Evolutionary conservation across 2,329 filamentous ascomycete species (phyloP), one percentile per base, ranked within the genome.

Genomic region (Phialocephala subalpina): DNA sequence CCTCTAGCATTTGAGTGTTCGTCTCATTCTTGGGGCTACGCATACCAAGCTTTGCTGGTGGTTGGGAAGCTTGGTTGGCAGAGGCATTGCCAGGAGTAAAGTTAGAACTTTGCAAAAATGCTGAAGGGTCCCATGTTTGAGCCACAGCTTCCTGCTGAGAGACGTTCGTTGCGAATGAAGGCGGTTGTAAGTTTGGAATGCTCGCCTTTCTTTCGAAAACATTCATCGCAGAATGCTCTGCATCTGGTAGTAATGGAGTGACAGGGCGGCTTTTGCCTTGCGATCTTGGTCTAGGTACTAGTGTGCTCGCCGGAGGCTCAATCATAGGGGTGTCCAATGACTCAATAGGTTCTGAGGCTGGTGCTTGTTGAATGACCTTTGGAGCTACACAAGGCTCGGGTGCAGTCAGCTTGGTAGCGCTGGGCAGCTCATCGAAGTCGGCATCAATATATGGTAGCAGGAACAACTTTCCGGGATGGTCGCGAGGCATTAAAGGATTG

Each of bases 361-460:
- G 29, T 49, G 63, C 52, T 60, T 64, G 49, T 8, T 66, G 56
- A 20, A 62, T 56, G 22, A 67, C 47, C 33, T 67, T 38, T 7
- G 69, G 67, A 18, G 66, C 57, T 18, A 66, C 49, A 57, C 72
- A 73, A 29, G 58, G 16, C 38, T 72, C 67, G 20, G 40, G 16
- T 2, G 18, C 16, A 40, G 18, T 12, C 11, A 61, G 2, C 42
- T 65, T 64, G 16, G 38, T 64, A 12, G n/a, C 18, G 8, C 59
- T 52, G 8, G 69, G 55, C 5, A 68, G 16, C 40, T 62, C 64
- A 38, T 68, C 67, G 58, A 71, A 68, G 2, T 58, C 64, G 0
- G 69, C 63, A 5, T 67, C 63, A 47, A 69, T 62, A 20, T 69
- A 71, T 14, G 71, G 67, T 20, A 69, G 65, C 14, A 75, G 35